Evolutionary conservation across 1,284 basidiomycete species (phyloP).

Genomic region (Boletus semigastroideus): DNA sequence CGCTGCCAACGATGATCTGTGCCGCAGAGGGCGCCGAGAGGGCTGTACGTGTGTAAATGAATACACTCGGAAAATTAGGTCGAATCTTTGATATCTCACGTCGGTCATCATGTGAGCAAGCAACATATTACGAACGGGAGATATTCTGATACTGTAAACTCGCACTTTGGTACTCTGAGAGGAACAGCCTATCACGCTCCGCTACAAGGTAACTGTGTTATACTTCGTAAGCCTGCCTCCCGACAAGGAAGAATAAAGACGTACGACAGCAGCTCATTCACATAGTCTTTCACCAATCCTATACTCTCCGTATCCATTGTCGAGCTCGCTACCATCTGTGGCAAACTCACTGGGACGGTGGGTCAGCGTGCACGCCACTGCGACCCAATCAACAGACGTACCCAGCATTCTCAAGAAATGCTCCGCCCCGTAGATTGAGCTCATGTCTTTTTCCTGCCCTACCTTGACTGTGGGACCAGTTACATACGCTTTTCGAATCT

Average conservation of each 20-base stretch:
- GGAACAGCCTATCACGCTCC: conserved; percentile 68
- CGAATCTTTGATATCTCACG: conserved; percentile 9
- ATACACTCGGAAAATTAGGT: not conserved
- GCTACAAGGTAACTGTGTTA: conserved; percentile 61
- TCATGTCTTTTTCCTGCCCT: conserved; percentile 85
- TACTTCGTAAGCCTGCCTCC: not conserved
- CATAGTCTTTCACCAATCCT: conserved; percentile 82
- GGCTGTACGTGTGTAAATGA: conserved; percentile 50
- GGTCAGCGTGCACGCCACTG: not conserved
- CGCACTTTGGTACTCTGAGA: conserved; percentile 70
- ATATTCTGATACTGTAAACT: conserved; percentile 74
- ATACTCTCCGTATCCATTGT: conserved; percentile 91
- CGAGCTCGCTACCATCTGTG: conserved; percentile 85
- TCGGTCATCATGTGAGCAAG: conserved; percentile 5
- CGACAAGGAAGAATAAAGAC: conserved; percentile 35
- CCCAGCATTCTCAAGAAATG: conserved; percentile 92
- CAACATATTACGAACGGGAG: conserved; percentile 53
- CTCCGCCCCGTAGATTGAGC: conserved; percentile 91
- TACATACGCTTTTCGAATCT: conserved; percentile 75
- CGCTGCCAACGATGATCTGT: conserved; percentile 50
- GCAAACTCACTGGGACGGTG: conserved; percentile 57
- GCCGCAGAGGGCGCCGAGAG: conserved; percentile 45
- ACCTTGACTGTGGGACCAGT: conserved; percentile 70
- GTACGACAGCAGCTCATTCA: conserved; percentile 85
- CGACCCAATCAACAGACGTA: conserved; percentile 41